Conservation (phyloP, 306 rosid genomes). For the Vachellia pachyceras region DNA sequence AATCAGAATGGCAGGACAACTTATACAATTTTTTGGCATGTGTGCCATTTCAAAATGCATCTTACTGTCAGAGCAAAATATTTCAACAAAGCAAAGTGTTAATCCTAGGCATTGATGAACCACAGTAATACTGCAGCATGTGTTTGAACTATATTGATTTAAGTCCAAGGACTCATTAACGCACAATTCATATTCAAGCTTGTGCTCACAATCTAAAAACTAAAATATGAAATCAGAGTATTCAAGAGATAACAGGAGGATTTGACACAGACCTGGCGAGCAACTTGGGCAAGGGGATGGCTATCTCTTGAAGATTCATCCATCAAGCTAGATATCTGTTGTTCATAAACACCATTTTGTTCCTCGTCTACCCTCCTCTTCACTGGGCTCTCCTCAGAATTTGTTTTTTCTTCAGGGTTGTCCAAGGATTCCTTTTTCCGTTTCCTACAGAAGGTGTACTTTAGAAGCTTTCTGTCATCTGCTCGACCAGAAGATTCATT, state of each 20-base stretch:
- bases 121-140: constrained; percentile 6
- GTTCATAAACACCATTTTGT: constrained; percentile 40
- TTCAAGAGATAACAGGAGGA: constrained; percentile 28
- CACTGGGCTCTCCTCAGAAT: constrained; percentile 42
- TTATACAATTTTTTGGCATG: not conserved
- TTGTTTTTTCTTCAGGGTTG: constrained; percentile 46
- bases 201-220: not conserved
- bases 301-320: constrained; percentile 53
- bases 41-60: not conserved
- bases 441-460: constrained; percentile 73
- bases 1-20: constrained; percentile 19
- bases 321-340: constrained; percentile 43
- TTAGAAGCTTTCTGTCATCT: constrained; percentile 51
- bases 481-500: constrained; percentile 44
- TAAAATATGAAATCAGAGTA: constrained; percentile 8
- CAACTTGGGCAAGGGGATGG: constrained; percentile 59
- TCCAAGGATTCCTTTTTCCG: constrained; percentile 56
- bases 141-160: not conserved
- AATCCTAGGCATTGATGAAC: not conserved
- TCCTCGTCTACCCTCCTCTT: constrained; percentile 51
- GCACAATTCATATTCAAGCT: not conserved
- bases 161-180: not conserved
- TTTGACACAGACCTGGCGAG: constrained; percentile 62
- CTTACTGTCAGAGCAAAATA: not conserved
- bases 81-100: not conserved